Percentiles rank a stretch among this genome's conserved stretches.
Conservation (phyloP, 2,329 filamentous ascomycete genomes). For the Aspergillus brunneoviolaceus region DNA sequence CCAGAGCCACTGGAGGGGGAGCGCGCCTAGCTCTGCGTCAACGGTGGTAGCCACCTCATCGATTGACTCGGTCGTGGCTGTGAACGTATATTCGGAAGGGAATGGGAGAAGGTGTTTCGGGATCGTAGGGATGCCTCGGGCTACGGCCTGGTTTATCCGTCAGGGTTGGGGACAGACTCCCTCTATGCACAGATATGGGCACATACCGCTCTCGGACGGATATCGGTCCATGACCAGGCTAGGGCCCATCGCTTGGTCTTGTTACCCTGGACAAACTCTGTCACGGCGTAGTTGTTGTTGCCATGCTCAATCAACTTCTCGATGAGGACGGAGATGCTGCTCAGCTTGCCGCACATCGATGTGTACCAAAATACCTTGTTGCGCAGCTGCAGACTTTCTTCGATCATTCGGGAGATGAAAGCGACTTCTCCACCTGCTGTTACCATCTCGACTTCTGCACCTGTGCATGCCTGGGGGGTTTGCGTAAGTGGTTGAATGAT, state of each 20-base stretch:
- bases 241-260: slow-evolving; percentile 84
- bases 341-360: slow-evolving; percentile 83
- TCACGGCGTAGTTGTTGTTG: slow-evolving; percentile 78
- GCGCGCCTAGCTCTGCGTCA: slow-evolving; percentile 50
- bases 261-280: slow-evolving; percentile 72
- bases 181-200: background rate
- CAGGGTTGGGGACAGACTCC: background rate
- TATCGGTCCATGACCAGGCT: slow-evolving; percentile 76
- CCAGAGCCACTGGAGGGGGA: slow-evolving; percentile 69
- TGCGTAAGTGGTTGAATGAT: slow-evolving; percentile 2
- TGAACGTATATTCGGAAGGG: slow-evolving; percentile 52
- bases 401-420: slow-evolving; percentile 70
- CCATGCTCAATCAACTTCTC: slow-evolving; percentile 55
- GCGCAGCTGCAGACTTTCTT: slow-evolving; percentile 63
- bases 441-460: slow-evolving; percentile 82
- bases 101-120: slow-evolving; percentile 55
- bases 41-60: slow-evolving; percentile 39
- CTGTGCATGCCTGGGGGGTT: slow-evolving; percentile 59
- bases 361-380: slow-evolving; percentile 80
- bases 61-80: slow-evolving; percentile 27
- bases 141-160: slow-evolving; percentile 27
- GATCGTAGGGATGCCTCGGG: slow-evolving; percentile 44
- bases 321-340: slow-evolving; percentile 63
- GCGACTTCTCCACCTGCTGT: slow-evolving; percentile 72
- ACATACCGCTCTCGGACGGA: slow-evolving; percentile 60